A percentile compares a stretch with the other conserved stretches of the same genome.
phyloP scores from a whole-genome alignment of 2,329 filamentous ascomycete species.

The Beauveria asiatica region DNA sequence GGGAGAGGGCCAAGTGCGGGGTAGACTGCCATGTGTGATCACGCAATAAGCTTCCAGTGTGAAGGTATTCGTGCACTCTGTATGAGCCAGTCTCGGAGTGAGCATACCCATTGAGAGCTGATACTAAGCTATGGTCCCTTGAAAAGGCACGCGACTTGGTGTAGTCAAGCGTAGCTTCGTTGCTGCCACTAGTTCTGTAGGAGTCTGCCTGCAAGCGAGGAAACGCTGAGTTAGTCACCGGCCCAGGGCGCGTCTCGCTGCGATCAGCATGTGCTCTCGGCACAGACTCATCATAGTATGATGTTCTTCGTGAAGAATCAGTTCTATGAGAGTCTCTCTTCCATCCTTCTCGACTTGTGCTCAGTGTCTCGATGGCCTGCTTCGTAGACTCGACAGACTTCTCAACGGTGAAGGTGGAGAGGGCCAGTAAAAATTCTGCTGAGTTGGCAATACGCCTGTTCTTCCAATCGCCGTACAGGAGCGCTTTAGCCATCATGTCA shows the following conservation, averaged over 20 bases:
- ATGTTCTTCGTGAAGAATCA: not conserved
- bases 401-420: not conserved
- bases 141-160: not conserved
- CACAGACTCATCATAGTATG: not conserved
- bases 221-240: not conserved
- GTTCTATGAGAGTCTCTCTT: not conserved
- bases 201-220: not conserved
- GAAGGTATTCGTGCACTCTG: not conserved
- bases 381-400: not conserved
- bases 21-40: not conserved
- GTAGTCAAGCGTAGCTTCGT: not conserved
- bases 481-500: constrained; percentile 6
- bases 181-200: not conserved
- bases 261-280: not conserved
- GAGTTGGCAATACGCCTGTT: not conserved
- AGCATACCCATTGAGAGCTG: not conserved
- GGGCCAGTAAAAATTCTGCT: not conserved
- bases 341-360: not conserved
- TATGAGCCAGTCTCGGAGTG: not conserved
- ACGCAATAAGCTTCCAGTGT: not conserved
- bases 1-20: not conserved
- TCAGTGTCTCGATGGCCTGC: not conserved
- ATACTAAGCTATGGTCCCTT: not conserved
- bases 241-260: not conserved
- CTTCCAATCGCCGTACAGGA: not conserved